A percentile compares a stretch with the other conserved stretches of the same genome.
phyloP scores from a whole-genome alignment of 768 basidiomycete genomes.

The Pleurotus sapidus region DNA sequence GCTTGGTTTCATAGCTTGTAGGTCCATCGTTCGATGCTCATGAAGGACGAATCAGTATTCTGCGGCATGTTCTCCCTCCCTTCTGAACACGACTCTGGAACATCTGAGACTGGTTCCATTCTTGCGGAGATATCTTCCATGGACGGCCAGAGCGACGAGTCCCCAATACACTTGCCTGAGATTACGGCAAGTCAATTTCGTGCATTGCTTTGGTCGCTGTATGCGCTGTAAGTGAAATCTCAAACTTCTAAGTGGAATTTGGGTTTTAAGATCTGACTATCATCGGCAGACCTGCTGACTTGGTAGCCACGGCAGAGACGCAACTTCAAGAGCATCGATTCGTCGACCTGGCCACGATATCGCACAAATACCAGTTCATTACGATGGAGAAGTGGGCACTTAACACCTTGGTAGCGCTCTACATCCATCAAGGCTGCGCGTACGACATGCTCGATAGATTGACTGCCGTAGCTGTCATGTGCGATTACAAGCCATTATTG shows the following conservation, averaged over 20 bases:
- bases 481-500: slow-evolving; percentile 42
- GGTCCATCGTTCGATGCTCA: slow-evolving; percentile 9
- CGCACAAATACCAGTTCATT: slow-evolving; percentile 11
- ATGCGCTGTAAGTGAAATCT: slow-evolving; percentile 34
- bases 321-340: slow-evolving; percentile 4
- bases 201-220: slow-evolving; percentile 26
- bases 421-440: not conserved
- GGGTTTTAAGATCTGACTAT: not conserved
- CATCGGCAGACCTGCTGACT: not conserved
- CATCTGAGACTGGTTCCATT: not conserved
- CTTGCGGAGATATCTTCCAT: not conserved
- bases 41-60: slow-evolving; percentile 12
- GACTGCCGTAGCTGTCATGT: slow-evolving; percentile 51
- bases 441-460: slow-evolving; percentile 14
- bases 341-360: slow-evolving; percentile 9
- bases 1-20: not conserved
- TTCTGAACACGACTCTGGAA: not conserved
- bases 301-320: not conserved
- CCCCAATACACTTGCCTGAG: slow-evolving; percentile 10
- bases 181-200: slow-evolving; percentile 11
- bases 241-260: too few species aligned
- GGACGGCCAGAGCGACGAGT: slow-evolving; percentile 10
- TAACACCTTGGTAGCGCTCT: not conserved
- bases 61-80: slow-evolving; percentile 3
- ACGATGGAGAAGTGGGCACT: slow-evolving; percentile 8